A percentile compares a stretch with the other conserved stretches of the same genome.
Conservation (phyloP, 176 grass and related monocot species). For the Triticum monococcum region DNA sequence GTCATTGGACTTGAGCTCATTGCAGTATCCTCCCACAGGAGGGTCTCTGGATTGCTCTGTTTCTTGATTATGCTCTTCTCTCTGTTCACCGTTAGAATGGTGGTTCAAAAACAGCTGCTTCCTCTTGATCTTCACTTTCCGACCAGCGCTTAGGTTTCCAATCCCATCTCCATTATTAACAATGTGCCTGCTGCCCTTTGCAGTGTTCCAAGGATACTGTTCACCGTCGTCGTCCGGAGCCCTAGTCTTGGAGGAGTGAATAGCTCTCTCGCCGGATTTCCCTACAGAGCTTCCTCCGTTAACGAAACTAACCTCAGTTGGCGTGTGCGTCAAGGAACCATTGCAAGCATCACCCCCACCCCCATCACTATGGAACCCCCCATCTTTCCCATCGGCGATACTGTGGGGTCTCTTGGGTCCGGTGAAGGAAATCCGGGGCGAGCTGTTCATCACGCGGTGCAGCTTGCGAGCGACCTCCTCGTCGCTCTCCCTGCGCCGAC, state of each 20-base stretch:
- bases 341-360: slow-evolving; percentile 15
- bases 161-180: slow-evolving; percentile 20
- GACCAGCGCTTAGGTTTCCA: slow-evolving; percentile 4
- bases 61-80: slow-evolving; percentile 35
- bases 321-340: slow-evolving; percentile 19
- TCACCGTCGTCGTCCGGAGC: neutral
- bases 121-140: slow-evolving; percentile 66
- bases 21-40: neutral
- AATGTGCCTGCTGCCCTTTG: slow-evolving; percentile 12
- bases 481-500: slow-evolving; percentile 37
- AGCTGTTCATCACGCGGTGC: slow-evolving; percentile 68
- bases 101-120: slow-evolving; percentile 65
- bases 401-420: slow-evolving; percentile 39
- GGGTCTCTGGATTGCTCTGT: slow-evolving; percentile 35
- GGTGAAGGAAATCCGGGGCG: slow-evolving; percentile 49
- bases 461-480: slow-evolving; percentile 61
- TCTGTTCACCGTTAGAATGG: slow-evolving; percentile 29
- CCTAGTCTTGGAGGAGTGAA: slow-evolving; percentile 9
- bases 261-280: slow-evolving; percentile 31
- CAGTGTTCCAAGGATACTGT: neutral
- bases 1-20: slow-evolving; percentile 28
- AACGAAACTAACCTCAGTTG: neutral
- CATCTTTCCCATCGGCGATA: neutral
- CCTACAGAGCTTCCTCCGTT: slow-evolving; percentile 42
- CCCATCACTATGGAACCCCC: neutral